phyloP scores from a whole-genome alignment of 2,329 filamentous ascomycete genomes.

The Pseudopithomyces maydicus region DNA sequence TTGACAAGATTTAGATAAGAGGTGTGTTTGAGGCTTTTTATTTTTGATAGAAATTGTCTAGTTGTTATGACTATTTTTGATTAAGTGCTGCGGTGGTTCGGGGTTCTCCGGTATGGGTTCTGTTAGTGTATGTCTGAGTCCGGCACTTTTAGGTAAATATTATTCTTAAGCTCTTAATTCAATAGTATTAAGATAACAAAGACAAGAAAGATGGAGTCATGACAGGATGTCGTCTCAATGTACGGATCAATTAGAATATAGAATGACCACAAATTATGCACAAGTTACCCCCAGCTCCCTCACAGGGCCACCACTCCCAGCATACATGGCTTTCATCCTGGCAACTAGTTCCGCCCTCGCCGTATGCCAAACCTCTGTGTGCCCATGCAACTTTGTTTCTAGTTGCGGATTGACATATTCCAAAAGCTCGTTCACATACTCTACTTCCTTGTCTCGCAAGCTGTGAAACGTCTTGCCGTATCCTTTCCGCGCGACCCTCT shows the following conservation, averaged over 20 bases:
- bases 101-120: too few species aligned
- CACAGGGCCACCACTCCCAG: neutral
- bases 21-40: neutral
- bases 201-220: neutral
- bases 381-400: constrained; percentile 32
- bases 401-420: constrained; percentile 45
- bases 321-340: constrained; percentile 39
- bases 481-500: constrained; percentile 45
- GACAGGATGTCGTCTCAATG: neutral
- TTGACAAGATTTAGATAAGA: neutral
- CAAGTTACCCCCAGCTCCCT: constrained; percentile 9
- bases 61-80: too few species aligned
- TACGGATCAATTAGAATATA: neutral
- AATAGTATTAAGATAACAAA: too few species aligned
- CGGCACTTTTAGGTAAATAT: too few species aligned
- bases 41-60: too few species aligned
- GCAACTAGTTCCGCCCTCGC: constrained; percentile 39
- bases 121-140: too few species aligned
- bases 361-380: constrained; percentile 42
- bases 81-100: neutral
- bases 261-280: neutral
- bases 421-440: constrained; percentile 48
- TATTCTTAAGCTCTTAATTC: too few species aligned
- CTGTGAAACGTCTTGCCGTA: constrained; percentile 53
- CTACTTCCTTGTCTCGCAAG: constrained; percentile 45